A percentile compares a stretch with the other conserved stretches of the same genome.
Conservation (phyloP, 2,329 filamentous ascomycete genomes). For the Talaromyces albobiverticillius region DNA sequence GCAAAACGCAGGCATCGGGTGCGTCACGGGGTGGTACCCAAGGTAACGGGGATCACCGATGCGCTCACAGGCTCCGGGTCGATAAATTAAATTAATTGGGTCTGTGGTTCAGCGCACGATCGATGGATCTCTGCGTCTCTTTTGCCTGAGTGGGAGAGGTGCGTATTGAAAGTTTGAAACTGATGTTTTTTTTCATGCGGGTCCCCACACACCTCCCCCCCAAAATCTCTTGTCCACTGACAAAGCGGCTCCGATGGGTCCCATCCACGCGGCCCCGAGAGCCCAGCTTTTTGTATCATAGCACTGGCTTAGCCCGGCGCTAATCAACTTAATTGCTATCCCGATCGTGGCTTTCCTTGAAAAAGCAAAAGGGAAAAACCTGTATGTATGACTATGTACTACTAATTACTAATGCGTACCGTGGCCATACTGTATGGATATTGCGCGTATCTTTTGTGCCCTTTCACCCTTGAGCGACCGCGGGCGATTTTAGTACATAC, state of each 20-base stretch:
- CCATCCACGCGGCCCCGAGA: neutral
- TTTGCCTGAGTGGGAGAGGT: neutral
- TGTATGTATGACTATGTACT: too few species aligned
- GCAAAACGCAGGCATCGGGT: too few species aligned
- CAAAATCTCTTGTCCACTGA: neutral
- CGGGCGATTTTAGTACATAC: too few species aligned
- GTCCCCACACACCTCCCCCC: slow-evolving; percentile 2
- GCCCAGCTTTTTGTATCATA: neutral
- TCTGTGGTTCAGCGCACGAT: slow-evolving; percentile 10
- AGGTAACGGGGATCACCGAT: neutral
- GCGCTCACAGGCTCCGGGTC: neutral
- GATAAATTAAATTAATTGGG: slow-evolving; percentile 1
- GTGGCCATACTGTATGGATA: too few species aligned
- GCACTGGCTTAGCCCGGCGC: neutral
- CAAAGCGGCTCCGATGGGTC: neutral
- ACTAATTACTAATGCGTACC: too few species aligned
- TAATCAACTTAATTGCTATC: slow-evolving; percentile 3
- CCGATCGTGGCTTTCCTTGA: slow-evolving; percentile 8
- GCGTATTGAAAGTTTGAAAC: neutral
- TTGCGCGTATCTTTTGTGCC: too few species aligned
- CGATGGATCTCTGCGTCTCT: slow-evolving; percentile 1
- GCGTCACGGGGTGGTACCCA: too few species aligned
- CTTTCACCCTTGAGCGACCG: too few species aligned
- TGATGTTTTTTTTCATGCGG: too few species aligned
- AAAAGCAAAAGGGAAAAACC: neutral